Base-by-base conservation (phyloP, 352 stramenopile species). In the Phytophthora quininea region DNA sequence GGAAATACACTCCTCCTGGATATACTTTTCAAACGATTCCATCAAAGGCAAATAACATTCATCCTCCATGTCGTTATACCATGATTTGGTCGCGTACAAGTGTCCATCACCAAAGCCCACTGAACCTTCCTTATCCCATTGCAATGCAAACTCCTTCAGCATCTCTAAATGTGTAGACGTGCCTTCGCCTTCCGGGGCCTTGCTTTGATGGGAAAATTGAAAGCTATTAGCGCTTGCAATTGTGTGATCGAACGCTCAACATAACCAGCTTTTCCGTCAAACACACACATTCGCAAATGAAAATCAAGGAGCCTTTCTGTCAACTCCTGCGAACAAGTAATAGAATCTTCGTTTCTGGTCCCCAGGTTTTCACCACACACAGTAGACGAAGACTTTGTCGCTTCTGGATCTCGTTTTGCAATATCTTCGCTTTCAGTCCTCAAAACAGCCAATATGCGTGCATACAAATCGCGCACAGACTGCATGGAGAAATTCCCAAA, bases 401-500 rank as follows among this genome's bases (percentile, higher is more conserved):
- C 3, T 46, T 50, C 19, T 54, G 61, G n/a, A 14, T 58, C 24
- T 24, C 19, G 19, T 12, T 72, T 52, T 1, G 72, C 9, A 32
- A 52, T 19, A 27, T 58, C 59, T 11, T n/a, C 43, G 6, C 67
- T 49, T 40, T 88, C 69, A 37, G 69, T 65, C 60, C 73, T 71
- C 31, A 91, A 63, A 29, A 92, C 69, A 19, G 74, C 61, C 15
- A 93, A 48, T 32, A 91, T 74, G 8, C 88, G 80, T 24, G 86
- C 88, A 54, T 86, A 95, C 27, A 91, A 46, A 32, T 96, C 79
- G 9, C 86, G 86, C 19, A 92, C 51, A 47, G 78, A 71, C 6
- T 86, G 71, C 62, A 95, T 76, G 1, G 82, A 90, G 56, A 96
- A 96, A 32, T 54, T 77, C 27, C 80, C 70, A 69, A 95, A 96